Base-by-base conservation (phyloP, 768 basidiomycete species). In the Suillus subluteus region DNA sequence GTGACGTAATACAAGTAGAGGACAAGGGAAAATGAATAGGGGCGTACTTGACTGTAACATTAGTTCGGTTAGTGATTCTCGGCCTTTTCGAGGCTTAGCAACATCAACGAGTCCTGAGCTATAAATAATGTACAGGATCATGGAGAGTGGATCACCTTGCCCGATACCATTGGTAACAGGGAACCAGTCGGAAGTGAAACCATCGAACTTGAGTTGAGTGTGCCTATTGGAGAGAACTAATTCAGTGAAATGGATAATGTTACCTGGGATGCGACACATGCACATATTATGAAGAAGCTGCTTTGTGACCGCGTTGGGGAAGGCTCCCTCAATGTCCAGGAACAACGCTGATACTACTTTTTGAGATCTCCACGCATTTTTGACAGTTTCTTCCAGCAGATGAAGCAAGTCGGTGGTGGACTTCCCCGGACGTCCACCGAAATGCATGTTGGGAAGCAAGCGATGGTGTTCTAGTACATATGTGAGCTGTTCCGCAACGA, bases 401-500 rank as follows among this genome's bases (percentile, higher is more conserved):
- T 78, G 73, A 7, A 81, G 35, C 0, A 81, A 73, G 65, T 84
- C 79, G 0, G 75, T 76, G 1, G 50, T 26, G 5, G 26, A 52
- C 0, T 23, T 4, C 0, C 23, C 50, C 15, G 0, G 75, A 75
- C 0, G 82, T 79, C 26, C 69, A 59, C 37, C 75, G 62, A 81
- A 83, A 61, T 83, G 80, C 3, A 43, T 74, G 0, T 63, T 26
- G 0, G 82, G 80, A 1, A 84, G 73, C 1, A 83, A 67, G 0
- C 74, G n/a, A 37, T 78, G 68, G 5, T 67, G 40, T 67, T 85
- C 79, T 0, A 72, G 64, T 1, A 76, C 18, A 23, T 65, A 64
- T 0, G 68, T 59, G 0, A 82, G 26, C 21, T 75, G 68, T 6
- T 75, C 71, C 2, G 77, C 71, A 0, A 79, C 56, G 1, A 67